Conservation (phyloP, 1,139 yeast species). For the Yamadazyma conglobata region DNA sequence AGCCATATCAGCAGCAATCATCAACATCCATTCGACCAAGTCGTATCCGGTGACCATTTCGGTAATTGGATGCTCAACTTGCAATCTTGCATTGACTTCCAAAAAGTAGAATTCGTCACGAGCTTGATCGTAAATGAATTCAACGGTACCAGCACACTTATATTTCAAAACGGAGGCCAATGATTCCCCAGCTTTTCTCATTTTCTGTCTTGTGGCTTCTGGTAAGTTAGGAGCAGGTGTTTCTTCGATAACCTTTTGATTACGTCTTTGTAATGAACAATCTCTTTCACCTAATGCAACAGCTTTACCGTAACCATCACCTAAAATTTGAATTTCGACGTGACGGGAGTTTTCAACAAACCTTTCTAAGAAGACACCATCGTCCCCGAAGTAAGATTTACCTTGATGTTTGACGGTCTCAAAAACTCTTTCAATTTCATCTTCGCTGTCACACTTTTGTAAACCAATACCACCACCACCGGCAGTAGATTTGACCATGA, state of each 20-base stretch:
- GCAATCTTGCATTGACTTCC: conserved; percentile 95
- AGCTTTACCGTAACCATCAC: conserved; percentile 91
- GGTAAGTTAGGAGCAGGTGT: conserved; percentile 97
- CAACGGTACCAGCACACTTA: conserved; percentile 97
- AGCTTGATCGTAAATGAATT: conserved; percentile 81
- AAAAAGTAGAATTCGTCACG: conserved; percentile 89
- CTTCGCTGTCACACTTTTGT: conserved; percentile 82
- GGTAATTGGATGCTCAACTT: conserved; percentile 97
- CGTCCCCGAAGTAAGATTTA: conserved; percentile 84
- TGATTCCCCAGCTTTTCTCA: conserved; percentile 83
- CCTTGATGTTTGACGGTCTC: conserved; percentile 94
- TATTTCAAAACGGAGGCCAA: conserved; percentile 78
- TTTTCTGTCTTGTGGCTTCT: conserved; percentile 63
- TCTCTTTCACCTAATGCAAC: conserved; percentile 96
- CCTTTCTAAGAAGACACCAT: conserved; percentile 91
- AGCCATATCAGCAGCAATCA: conserved; percentile 84
- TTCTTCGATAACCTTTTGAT: conserved; percentile 94
- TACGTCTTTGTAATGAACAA: conserved; percentile 94
- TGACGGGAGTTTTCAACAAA: conserved; percentile 94
- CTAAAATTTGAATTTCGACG: conserved; percentile 94
- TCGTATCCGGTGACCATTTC: conserved; percentile 94
- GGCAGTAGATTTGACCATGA: conserved; percentile 96
- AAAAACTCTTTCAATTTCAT: conserved; percentile 78
- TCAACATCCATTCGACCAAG: conserved; percentile 94
- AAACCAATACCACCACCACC: conserved; percentile 99